A percentile compares a stretch with the other conserved stretches of the same genome.
These are phyloP conservation scores for Periglandula ipomoeae DNA, from an alignment of 2,329 filamentous ascomycete genomes.

Conservation along the genomic window DNA sequence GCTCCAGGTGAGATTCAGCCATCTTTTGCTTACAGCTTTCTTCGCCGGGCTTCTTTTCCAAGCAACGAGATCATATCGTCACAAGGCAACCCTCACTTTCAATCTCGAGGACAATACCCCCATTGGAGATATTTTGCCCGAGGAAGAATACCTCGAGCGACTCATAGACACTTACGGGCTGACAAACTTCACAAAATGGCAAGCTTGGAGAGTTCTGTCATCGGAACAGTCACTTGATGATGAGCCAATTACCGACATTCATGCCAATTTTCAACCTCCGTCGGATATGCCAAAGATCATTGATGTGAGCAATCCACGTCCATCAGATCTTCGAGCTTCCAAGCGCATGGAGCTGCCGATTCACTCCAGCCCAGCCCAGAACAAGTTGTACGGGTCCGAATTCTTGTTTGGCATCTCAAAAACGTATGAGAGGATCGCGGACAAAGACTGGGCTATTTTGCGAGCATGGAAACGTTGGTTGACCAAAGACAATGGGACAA, in stretches of 20 bases:
- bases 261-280: constrained; percentile 22
- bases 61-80: constrained; percentile 10
- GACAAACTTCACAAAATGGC: constrained; percentile 24
- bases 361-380: constrained; percentile 19
- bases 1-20: constrained; percentile 15
- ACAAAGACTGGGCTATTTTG: constrained; percentile 29
- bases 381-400: constrained; percentile 28
- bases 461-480: constrained; percentile 37
- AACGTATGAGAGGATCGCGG: constrained; percentile 30
- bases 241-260: constrained; percentile 20
- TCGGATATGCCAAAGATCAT: constrained; percentile 16
- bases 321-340: constrained; percentile 17
- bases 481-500: constrained; percentile 28
- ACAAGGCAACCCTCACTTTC: constrained; percentile 4
- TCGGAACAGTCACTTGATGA: constrained; percentile 18
- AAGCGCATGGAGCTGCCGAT: constrained; percentile 25
- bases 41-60: constrained; percentile 20
- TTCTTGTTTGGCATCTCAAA: constrained; percentile 36
- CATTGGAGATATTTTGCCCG: constrained; percentile 14
- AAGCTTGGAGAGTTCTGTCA: constrained; percentile 23
- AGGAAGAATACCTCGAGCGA: constrained; percentile 24
- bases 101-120: constrained; percentile 10
- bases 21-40: constrained; percentile 13
- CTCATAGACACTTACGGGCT: constrained; percentile 19
- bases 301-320: constrained; percentile 16